Conservation (phyloP, 306 rosid genomes). For the Echinosophora koreensis region DNA sequence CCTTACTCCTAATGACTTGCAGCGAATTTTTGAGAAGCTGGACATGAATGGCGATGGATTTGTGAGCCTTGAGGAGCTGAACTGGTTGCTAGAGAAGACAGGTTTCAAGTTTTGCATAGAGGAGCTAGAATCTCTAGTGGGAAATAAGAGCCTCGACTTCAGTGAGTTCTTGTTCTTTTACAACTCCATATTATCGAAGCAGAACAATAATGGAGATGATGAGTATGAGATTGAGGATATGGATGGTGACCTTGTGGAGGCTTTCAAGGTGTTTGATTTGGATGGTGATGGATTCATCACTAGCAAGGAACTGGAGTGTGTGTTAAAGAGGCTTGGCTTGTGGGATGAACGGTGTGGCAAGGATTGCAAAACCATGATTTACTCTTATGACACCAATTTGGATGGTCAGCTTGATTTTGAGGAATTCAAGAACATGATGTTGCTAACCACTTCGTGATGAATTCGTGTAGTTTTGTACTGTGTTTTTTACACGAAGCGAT, state of each 20-base stretch:
- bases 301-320: constrained; percentile 61
- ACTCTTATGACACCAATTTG: constrained; percentile 59
- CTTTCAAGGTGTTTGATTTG: constrained; percentile 72
- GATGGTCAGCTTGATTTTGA: constrained; percentile 78
- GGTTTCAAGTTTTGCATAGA: constrained; percentile 43
- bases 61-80: constrained; percentile 71
- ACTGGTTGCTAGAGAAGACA: constrained; percentile 55
- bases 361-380: constrained; percentile 67
- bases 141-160: constrained; percentile 55
- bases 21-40: constrained; percentile 61
- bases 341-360: constrained; percentile 55
- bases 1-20: constrained; percentile 56
- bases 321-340: constrained; percentile 62
- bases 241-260: constrained; percentile 61
- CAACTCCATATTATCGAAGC: constrained; percentile 49
- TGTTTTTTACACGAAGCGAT: background rate
- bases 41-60: constrained; percentile 70
- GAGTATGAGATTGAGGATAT: too few relatives aligned
- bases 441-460: constrained; percentile 45
- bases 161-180: constrained; percentile 64
- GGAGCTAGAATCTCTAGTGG: constrained; percentile 56
- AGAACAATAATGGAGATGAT: background rate
- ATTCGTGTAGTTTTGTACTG: background rate
- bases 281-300: constrained; percentile 80
- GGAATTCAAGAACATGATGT: constrained; percentile 81